Base-by-base conservation (phyloP, 345 rosid species). In the Clausena lansium region DNA sequence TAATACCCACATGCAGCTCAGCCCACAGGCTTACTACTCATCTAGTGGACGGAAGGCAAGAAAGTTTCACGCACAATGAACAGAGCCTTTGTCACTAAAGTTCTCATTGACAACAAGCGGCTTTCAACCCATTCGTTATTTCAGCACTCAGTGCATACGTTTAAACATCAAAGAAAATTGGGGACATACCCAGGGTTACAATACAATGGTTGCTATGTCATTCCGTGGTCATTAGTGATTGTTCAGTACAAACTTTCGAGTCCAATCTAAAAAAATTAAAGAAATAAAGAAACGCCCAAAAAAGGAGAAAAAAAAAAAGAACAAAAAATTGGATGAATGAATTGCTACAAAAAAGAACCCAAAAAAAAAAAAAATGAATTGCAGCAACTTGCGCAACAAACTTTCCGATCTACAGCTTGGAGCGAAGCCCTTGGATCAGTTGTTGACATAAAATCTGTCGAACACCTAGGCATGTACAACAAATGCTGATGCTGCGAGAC, bases 281-380 rank as follows among this genome's bases (percentile, higher is more conserved):
- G 67, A 76, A 79, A 65, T 41, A 22, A 28, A 67, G 19, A 58
- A 76, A n/a, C n/a, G 76, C 69, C 76, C 59, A 25, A 61, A 67
- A 70, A 52, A 22, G 6, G 35, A 4, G 3, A 4, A 4, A 4
- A 4, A 33, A 33, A 4, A 4, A 33, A 33, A 0, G 1, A n/a
- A 39, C 55, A 77, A 81, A 80, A 70, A 83, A 80, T 66, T 22
- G 83, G 88, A 82, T 85, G 86, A 88, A 88, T 82, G 88, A 86
- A 86, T 87, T 75, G 82, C 91, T 83, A 85, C 87, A 50, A 81
- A 75, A 73, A 80, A 33, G 27, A 52, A 22, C 17, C n/a, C n/a
- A n/a, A 45, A 57, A 36, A 41, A 47, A n/a, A 54, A 67, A 19
- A 60, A 75, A 47, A 69, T 30, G 78, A 75, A 80, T 59, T 24